Evolutionary conservation across 1,139 yeast species (phyloP), one percentile per base, ranked within the genome.

Genomic region (Kluyveromyces marxianus): DNA sequence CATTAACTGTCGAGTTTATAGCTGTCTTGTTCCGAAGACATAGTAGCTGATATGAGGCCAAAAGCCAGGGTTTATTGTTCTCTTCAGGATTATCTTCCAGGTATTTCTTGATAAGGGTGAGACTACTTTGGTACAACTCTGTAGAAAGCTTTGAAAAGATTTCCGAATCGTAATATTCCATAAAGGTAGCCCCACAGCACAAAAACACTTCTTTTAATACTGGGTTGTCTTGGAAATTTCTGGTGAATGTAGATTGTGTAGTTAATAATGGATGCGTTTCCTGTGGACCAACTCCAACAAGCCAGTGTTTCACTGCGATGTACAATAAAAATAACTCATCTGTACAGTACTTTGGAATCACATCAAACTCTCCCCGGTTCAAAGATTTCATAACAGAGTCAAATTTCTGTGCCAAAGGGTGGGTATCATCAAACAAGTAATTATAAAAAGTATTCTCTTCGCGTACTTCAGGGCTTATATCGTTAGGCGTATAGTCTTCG

Each of bases 271-370:
- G 67, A 50, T 71, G 76, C 0, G 75, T 63, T 34, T 66, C 63
- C 39, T 71, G 75, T 0, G 74, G 71, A 0, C 74, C 69, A 8
- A 70, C 56, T n/a, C 67, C 55, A 1, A 65, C 65, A 47, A 72
- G 64, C 48, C 70, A 70, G 4, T 63, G 61, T 44, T 61, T 59
- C 24, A 66, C 60, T 49, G 71, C 70, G 4, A 68, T 67, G 48
- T 67, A 62, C 37, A 62, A 55, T 31, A 66, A 50, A 43, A 55
- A 53, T 0, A 58, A 56, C 35, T 64, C 64, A 10, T 63, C 59
- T 8, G 39, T 44, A 36, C 47, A 37, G 21, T 39, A 21, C n/a
- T 41, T 40, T 4, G 37, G 28, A n/a, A 41, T 26, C 8, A 28
- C 37, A 3, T 40, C 28, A 34, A 45, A 38, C 34, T 46, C 48